Conservation (phyloP, 192 early-diverging fungal species). For the Backusella circina region DNA sequence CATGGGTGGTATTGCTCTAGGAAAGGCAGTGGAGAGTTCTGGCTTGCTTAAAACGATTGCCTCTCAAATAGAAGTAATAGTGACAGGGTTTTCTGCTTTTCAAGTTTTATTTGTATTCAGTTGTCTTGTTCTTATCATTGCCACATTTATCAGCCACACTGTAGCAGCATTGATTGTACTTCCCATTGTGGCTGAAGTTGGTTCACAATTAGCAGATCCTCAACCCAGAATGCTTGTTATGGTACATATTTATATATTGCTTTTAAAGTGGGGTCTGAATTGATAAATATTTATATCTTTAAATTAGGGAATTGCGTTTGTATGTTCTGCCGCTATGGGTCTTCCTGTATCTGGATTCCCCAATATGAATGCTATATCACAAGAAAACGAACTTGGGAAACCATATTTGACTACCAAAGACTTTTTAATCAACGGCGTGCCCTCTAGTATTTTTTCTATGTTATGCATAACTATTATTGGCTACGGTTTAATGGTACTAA, state of each 20-base stretch:
- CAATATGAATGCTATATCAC: conserved; percentile 95
- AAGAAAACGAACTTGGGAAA: conserved; percentile 82
- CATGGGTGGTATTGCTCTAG: conserved; percentile 95
- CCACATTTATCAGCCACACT: conserved; percentile 93
- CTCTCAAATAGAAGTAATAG: conserved; percentile 52
- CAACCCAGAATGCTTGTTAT: conserved; percentile 79
- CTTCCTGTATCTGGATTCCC: conserved; percentile 94
- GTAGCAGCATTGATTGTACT: conserved; percentile 93
- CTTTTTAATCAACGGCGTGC: conserved; percentile 84
- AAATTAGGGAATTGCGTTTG: conserved; percentile 60
- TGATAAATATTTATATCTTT: neutral
- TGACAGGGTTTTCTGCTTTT: conserved; percentile 68
- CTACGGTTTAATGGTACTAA: conserved; percentile 64
- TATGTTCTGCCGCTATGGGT: conserved; percentile 89
- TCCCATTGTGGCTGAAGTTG: conserved; percentile 89
- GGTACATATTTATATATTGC: conserved; percentile 34
- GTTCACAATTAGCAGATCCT: conserved; percentile 70
- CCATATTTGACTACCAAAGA: conserved; percentile 80
- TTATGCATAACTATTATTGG: conserved; percentile 71
- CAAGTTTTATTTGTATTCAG: conserved; percentile 73
- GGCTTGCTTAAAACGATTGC: conserved; percentile 83
- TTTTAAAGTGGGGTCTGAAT: neutral
- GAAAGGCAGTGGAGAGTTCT: conserved; percentile 84
- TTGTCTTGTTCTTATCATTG: conserved; percentile 73
- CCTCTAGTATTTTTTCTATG: conserved; percentile 71